Percentiles rank a stretch among this genome's conserved stretches.
These are phyloP conservation scores for Leptosphaerulina australis DNA, from an alignment of 2,329 filamentous ascomycete genomes.

Conservation along the genomic window DNA sequence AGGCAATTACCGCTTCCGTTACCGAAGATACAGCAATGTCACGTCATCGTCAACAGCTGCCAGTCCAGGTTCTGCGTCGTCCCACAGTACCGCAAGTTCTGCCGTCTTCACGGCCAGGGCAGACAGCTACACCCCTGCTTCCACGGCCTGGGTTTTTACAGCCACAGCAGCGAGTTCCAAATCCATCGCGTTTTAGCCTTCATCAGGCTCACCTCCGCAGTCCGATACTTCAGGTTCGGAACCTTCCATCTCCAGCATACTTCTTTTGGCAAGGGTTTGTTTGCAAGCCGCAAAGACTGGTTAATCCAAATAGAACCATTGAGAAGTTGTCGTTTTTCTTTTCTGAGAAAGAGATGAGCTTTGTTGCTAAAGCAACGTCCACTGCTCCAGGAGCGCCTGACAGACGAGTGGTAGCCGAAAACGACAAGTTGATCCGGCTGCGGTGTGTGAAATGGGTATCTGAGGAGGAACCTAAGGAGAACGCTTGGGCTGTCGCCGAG, in stretches of 20 bases:
- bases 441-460: constrained; percentile 63
- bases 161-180: constrained; percentile 50
- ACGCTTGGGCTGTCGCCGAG: constrained; percentile 67
- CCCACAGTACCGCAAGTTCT: background rate
- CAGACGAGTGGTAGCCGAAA: constrained; percentile 52
- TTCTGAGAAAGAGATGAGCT: constrained; percentile 43
- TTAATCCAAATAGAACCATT: constrained; percentile 47
- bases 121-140: constrained; percentile 31
- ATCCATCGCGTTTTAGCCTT: constrained; percentile 57
- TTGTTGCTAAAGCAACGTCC: constrained; percentile 46
- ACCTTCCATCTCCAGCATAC: constrained; percentile 52
- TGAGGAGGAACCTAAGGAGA: constrained; percentile 47
- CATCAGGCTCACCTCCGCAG: constrained; percentile 65
- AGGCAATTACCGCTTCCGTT: background rate
- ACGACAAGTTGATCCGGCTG: constrained; percentile 69
- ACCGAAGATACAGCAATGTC: background rate
- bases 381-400: constrained; percentile 33
- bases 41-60: background rate
- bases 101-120: background rate
- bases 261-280: constrained; percentile 63
- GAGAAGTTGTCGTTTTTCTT: constrained; percentile 57
- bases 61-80: background rate
- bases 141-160: constrained; percentile 44
- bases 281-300: constrained; percentile 53
- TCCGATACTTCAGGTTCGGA: constrained; percentile 52